A percentile compares a stretch with the other conserved stretches of the same genome.
Conservation (phyloP, 345 rosid genomes). For the Leavenworthia alabamica region DNA sequence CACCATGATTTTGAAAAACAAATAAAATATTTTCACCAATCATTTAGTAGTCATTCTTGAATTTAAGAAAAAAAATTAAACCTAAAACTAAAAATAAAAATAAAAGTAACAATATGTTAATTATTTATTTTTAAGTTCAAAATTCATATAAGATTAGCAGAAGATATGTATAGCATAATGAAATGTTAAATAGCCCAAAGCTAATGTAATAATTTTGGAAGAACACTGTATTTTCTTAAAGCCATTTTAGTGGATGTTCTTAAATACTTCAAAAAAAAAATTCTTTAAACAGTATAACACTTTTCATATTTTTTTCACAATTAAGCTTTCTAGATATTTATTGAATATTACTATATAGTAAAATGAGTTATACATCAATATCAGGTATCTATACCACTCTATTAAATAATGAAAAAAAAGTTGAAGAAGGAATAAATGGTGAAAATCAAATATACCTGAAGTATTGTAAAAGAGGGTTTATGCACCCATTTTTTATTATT, state of each 20-base stretch:
- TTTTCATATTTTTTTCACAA: background rate
- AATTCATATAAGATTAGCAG: background rate
- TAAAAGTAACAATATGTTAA: background rate
- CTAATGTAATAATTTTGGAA: background rate
- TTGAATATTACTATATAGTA: background rate
- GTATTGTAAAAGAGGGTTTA: constrained; percentile 39
- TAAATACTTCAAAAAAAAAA: background rate
- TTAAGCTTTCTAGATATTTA: constrained; percentile 6
- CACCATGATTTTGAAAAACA: background rate
- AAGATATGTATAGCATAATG: background rate
- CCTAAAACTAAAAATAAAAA: background rate
- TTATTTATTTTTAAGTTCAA: background rate
- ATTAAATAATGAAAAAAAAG: constrained; percentile 17
- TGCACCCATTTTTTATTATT: constrained; percentile 5
- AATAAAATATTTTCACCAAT: background rate
- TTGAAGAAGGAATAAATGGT: constrained; percentile 39
- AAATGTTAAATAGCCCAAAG: background rate
- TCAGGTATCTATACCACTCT: constrained; percentile 28
- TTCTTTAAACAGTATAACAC: background rate
- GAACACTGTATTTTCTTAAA: background rate
- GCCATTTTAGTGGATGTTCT: background rate
- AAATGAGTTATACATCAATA: constrained; percentile 20
- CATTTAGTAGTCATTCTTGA: background rate
- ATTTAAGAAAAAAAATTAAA: background rate
- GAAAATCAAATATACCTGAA: constrained; percentile 34